Evolutionary conservation across 805 yeast species (phyloP).

Genomic region (Sporopachydermia quercuum): DNA sequence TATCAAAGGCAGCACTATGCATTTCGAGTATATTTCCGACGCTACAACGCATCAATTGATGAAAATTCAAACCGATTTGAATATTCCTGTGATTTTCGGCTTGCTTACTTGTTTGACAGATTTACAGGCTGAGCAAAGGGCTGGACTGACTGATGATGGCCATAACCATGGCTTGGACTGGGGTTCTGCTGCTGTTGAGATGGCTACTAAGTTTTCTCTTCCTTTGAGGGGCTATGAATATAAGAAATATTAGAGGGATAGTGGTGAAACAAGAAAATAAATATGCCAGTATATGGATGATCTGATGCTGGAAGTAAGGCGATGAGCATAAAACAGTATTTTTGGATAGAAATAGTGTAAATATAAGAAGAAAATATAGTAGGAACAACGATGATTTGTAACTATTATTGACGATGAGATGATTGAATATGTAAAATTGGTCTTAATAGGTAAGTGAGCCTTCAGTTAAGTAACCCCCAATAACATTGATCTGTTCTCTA

Average conservation of each 20-base stretch:
- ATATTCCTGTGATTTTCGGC: conserved; percentile 83
- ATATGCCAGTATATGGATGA: no score
- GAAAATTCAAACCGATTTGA: conserved; percentile 56
- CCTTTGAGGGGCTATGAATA: no score
- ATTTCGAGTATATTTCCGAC: conserved; percentile 93
- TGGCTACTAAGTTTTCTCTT: conserved; percentile 38
- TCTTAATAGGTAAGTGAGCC: no score
- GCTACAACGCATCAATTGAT: conserved; percentile 74
- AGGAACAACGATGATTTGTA: no score
- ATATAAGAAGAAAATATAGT: neutral
- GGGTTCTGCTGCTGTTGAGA: conserved; percentile 98
- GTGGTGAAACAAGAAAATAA: no score
- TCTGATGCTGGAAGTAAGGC: no score
- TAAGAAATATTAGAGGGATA: no score
- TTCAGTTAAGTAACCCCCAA: no score
- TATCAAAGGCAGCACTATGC: conserved; percentile 96
- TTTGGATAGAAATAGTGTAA: neutral
- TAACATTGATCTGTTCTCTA: no score
- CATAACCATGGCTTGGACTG: conserved; percentile 98
- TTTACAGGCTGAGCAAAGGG: conserved; percentile 85
- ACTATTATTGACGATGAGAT: no score
- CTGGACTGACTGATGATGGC: conserved; percentile 61
- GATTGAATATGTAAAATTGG: no score
- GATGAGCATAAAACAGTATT: no score
- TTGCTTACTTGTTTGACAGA: conserved; percentile 86